A percentile compares a stretch with the other conserved stretches of the same genome.
Evolutionary conservation across 2,329 filamentous ascomycete genomes (phyloP).

Genomic region (Sporothrix brunneoviolacea): DNA sequence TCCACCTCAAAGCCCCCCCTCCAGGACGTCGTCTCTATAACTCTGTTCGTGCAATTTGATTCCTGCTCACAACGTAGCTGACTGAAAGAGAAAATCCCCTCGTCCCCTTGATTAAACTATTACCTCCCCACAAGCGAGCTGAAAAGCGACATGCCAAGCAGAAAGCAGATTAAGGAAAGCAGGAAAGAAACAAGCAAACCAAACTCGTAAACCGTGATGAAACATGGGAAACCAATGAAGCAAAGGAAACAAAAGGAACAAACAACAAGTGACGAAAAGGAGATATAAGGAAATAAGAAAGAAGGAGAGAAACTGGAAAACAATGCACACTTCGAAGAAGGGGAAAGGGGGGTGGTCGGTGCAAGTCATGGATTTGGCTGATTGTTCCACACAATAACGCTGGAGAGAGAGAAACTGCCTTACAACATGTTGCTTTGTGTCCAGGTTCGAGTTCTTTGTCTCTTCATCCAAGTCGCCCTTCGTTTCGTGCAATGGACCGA

Average conservation of each 20-base stretch:
- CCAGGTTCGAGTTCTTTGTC: background rate
- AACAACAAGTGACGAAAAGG: background rate
- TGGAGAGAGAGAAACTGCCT: background rate
- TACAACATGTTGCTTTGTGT: background rate
- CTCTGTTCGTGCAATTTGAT: slow-evolving; percentile 15
- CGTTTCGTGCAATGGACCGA: background rate
- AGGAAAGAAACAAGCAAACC: background rate
- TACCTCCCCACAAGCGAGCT: slow-evolving; percentile 32
- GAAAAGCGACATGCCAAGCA: slow-evolving; percentile 26
- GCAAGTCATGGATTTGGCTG: background rate
- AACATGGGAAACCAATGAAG: background rate
- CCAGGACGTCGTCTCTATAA: background rate
- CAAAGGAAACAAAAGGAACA: background rate
- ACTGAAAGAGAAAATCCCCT: slow-evolving; percentile 18
- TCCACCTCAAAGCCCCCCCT: background rate
- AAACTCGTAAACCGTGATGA: slow-evolving; percentile 3
- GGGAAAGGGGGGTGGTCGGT: slow-evolving; percentile 10
- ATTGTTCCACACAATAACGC: slow-evolving; percentile 2
- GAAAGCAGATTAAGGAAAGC: slow-evolving; percentile 19
- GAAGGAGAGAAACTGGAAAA: background rate
- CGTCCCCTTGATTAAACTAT: slow-evolving; percentile 26
- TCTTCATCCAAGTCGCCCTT: background rate
- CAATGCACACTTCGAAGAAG: slow-evolving; percentile 8
- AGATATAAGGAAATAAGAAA: background rate
- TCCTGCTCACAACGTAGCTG: slow-evolving; percentile 12